These are phyloP conservation scores for Penicillium diatomitis DNA, from an alignment of 495 filamentous ascomycete genomes.

Conservation along the genomic window DNA sequence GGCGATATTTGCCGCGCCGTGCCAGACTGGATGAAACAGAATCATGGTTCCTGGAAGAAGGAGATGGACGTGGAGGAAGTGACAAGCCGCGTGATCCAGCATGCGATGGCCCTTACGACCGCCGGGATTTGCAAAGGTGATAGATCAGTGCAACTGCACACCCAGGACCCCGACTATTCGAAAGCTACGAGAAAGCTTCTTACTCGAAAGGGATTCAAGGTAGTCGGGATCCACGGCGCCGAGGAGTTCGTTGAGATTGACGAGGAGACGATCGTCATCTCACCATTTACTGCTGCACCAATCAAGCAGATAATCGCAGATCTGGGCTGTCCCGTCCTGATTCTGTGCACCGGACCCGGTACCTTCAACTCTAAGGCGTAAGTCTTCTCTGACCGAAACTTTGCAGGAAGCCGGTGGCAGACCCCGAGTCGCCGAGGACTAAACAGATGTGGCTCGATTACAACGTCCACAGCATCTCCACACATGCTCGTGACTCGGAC, in stretches of 20 bases:
- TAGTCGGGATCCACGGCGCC: constrained; percentile 29
- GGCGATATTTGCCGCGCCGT: constrained; percentile 25
- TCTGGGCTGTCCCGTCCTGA: constrained; percentile 24
- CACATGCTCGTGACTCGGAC: constrained; percentile 19
- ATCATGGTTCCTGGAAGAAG: constrained; percentile 19
- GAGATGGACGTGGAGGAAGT: constrained; percentile 20
- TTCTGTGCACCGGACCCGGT: constrained; percentile 18
- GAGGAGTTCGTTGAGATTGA: constrained; percentile 32
- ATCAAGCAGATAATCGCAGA: constrained; percentile 30
- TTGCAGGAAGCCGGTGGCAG: constrained; percentile 21
- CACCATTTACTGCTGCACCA: constrained; percentile 21
- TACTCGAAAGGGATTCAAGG: constrained; percentile 23
- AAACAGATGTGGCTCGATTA: constrained; percentile 27
- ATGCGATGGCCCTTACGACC: constrained; percentile 26
- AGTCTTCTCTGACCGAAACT: constrained; percentile 18
- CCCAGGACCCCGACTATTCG: constrained; percentile 28
- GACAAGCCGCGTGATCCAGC: constrained; percentile 20
- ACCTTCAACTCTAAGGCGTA: constrained; percentile 21
- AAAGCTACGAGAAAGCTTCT: constrained; percentile 23
- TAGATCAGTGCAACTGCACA: constrained; percentile 14
- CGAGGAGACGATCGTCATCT: constrained; percentile 26
- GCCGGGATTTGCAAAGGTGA: constrained; percentile 22
- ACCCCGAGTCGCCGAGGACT: constrained; percentile 31
- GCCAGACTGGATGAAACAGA: constrained; percentile 21
- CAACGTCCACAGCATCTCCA: constrained; percentile 18